A percentile compares a stretch with the other conserved stretches of the same genome.
Conservation (phyloP, 2,329 filamentous ascomycete genomes). For the Truncatella angustata region DNA sequence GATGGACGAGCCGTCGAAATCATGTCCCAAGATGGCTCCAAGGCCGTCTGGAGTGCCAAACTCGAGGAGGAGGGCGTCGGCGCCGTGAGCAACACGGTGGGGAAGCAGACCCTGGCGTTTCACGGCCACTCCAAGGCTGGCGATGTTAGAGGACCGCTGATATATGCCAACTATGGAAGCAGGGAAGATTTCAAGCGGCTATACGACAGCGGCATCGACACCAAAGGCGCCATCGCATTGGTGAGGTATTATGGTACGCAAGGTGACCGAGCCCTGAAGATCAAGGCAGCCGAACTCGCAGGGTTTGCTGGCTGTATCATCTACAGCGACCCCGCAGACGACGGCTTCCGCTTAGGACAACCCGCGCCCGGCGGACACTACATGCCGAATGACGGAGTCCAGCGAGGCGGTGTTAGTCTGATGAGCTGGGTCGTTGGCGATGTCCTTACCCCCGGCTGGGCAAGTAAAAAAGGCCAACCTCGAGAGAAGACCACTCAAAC, state of each 20-base stretch:
- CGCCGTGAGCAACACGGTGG: conserved; percentile 48
- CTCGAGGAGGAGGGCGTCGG: conserved; percentile 80
- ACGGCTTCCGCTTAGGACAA: conserved; percentile 73
- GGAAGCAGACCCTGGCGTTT: conserved; percentile 74
- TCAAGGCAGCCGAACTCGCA: conserved; percentile 84
- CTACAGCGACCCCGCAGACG: conserved; percentile 86
- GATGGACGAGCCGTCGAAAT: conserved; percentile 81
- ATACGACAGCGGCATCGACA: conserved; percentile 67
- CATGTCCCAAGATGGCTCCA: conserved; percentile 61
- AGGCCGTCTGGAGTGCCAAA: conserved; percentile 71
- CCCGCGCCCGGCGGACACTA: conserved; percentile 74
- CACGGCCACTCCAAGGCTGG: conserved; percentile 88
- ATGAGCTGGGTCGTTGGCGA: conserved; percentile 85
- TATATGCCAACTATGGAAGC: conserved; percentile 92
- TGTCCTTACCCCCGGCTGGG: conserved; percentile 85
- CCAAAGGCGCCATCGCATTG: conserved; percentile 78
- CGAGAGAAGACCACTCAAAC: conserved; percentile 70
- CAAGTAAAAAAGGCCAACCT: conserved; percentile 64
- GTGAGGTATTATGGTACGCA: conserved; percentile 79
- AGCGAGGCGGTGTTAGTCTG: conserved; percentile 77
- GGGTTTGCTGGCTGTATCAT: conserved; percentile 87
- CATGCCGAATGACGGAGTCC: conserved; percentile 79
- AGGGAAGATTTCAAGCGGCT: conserved; percentile 77
- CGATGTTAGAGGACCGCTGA: conserved; percentile 78
- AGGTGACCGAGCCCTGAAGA: conserved; percentile 71